Percentiles rank a stretch among this genome's conserved stretches.
phyloP scores from a whole-genome alignment of 2,329 filamentous ascomycete genomes.

The Phyllosticta capitalensis region DNA sequence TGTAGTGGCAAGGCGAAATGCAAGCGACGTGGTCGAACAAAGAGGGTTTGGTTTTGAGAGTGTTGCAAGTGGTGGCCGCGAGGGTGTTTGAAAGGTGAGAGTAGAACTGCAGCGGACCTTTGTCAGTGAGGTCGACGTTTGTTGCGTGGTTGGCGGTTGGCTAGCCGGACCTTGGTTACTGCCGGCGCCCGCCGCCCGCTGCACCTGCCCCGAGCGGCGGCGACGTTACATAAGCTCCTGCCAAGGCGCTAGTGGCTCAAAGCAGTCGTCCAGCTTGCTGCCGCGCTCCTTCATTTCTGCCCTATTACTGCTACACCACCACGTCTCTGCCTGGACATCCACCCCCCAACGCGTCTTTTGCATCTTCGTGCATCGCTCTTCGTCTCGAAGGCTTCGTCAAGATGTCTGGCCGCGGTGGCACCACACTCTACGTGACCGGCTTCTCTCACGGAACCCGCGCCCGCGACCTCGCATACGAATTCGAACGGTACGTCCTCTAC shows the following conservation, averaged over 20 bases:
- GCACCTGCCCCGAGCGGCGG: too few species aligned
- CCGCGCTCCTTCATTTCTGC: conserved; percentile 4
- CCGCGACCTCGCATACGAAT: conserved; percentile 99
- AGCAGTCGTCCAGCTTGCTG: background rate
- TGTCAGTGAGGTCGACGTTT: background rate
- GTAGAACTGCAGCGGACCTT: background rate
- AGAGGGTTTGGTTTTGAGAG: background rate
- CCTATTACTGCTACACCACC: conserved; percentile 1
- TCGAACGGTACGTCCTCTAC: conserved; percentile 94
- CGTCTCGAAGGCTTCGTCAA: conserved; percentile 2
- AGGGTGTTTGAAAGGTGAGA: background rate
- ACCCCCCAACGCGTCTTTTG: conserved; percentile 6
- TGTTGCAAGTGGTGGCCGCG: background rate
- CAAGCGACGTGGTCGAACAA: background rate
- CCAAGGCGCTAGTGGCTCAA: background rate
- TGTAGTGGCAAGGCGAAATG: background rate
- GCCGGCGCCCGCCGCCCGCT: too few species aligned
- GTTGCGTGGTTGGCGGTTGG: too few species aligned
- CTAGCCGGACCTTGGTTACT: background rate
- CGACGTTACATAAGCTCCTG: background rate
- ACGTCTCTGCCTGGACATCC: background rate
- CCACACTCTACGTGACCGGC: conserved; percentile 96
- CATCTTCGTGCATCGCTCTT: conserved; percentile 10
- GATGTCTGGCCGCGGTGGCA: conserved; percentile 83
- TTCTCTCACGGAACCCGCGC: conserved; percentile 98